These are phyloP conservation scores for Lentinula lateritia DNA, from an alignment of 768 basidiomycete species.

Conservation along the genomic window DNA sequence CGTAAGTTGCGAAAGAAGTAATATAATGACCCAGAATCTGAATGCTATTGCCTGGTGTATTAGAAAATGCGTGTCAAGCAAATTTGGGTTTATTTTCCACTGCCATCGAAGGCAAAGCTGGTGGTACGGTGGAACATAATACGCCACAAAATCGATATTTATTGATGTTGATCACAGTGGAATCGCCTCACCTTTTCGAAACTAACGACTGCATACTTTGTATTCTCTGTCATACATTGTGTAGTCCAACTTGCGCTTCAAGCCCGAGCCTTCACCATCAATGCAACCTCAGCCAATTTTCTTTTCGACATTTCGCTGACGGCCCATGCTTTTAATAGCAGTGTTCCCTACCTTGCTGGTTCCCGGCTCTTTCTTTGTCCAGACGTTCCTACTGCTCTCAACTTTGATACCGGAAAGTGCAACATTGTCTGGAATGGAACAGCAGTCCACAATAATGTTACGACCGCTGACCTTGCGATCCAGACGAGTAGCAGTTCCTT, in stretches of 20 bases:
- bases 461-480: background rate
- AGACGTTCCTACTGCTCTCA: slow-evolving; percentile 36
- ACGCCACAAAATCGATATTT: background rate
- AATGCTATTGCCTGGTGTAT: background rate
- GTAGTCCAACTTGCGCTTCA: slow-evolving; percentile 65
- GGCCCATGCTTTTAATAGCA: slow-evolving; percentile 40
- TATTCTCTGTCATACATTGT: slow-evolving; percentile 64
- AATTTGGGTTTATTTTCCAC: slow-evolving; percentile 29
- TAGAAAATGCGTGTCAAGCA: slow-evolving; percentile 34
- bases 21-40: background rate
- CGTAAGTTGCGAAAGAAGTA: slow-evolving; percentile 5
- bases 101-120: slow-evolving; percentile 36
- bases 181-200: slow-evolving; percentile 64
- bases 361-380: slow-evolving; percentile 55
- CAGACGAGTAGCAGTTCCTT: background rate
- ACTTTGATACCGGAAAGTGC: slow-evolving; percentile 34
- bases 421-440: slow-evolving; percentile 51
- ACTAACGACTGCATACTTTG: slow-evolving; percentile 59
- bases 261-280: slow-evolving; percentile 59
- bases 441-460: slow-evolving; percentile 13
- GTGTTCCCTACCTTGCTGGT: slow-evolving; percentile 46
- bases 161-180: slow-evolving; percentile 39
- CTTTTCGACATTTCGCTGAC: slow-evolving; percentile 44
- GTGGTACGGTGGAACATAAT: slow-evolving; percentile 32
- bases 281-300: slow-evolving; percentile 49